Evolutionary conservation across 2,329 filamentous ascomycete genomes (phyloP).

Genomic region (Lojkania enalia): DNA sequence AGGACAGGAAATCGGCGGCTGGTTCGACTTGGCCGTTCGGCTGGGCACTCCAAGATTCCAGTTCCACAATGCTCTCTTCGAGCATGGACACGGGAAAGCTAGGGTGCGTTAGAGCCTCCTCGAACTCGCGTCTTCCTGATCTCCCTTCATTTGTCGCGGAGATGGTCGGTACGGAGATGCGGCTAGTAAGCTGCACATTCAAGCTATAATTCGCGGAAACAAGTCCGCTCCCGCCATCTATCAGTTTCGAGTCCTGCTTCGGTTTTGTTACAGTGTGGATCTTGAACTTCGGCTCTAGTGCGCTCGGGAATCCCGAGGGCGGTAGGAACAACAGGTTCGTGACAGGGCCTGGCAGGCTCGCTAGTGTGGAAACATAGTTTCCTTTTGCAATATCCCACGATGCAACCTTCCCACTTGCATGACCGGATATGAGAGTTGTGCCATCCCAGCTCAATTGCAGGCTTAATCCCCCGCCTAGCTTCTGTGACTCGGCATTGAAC

Average conservation of each 20-base stretch:
- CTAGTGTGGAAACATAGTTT: slow-evolving; percentile 67
- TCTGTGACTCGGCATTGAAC: slow-evolving; percentile 59
- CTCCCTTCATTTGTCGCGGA: slow-evolving; percentile 33
- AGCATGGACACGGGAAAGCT: slow-evolving; percentile 49
- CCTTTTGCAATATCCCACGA: slow-evolving; percentile 78
- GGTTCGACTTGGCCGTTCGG: slow-evolving; percentile 20
- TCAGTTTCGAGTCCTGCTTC: slow-evolving; percentile 61
- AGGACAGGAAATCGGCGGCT: slow-evolving; percentile 40
- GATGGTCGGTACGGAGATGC: slow-evolving; percentile 26
- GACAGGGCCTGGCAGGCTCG: slow-evolving; percentile 77
- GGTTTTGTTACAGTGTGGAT: slow-evolving; percentile 75
- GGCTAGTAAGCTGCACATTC: slow-evolving; percentile 62
- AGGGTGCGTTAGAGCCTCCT: slow-evolving; percentile 48
- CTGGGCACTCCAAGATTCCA: slow-evolving; percentile 32
- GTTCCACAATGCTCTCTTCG: slow-evolving; percentile 41
- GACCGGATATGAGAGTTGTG: slow-evolving; percentile 77
- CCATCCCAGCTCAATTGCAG: slow-evolving; percentile 81
- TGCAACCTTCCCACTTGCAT: slow-evolving; percentile 75
- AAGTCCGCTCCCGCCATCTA: slow-evolving; percentile 33
- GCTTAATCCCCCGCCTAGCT: slow-evolving; percentile 68
- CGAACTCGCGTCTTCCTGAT: slow-evolving; percentile 35
- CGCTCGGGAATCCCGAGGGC: slow-evolving; percentile 55
- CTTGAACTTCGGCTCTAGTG: slow-evolving; percentile 49
- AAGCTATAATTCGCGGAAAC: slow-evolving; percentile 65
- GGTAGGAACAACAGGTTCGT: slow-evolving; percentile 78